Evolutionary conservation across 2,329 filamentous ascomycete genomes (phyloP).

Genomic region (Orbilia javanica): DNA sequence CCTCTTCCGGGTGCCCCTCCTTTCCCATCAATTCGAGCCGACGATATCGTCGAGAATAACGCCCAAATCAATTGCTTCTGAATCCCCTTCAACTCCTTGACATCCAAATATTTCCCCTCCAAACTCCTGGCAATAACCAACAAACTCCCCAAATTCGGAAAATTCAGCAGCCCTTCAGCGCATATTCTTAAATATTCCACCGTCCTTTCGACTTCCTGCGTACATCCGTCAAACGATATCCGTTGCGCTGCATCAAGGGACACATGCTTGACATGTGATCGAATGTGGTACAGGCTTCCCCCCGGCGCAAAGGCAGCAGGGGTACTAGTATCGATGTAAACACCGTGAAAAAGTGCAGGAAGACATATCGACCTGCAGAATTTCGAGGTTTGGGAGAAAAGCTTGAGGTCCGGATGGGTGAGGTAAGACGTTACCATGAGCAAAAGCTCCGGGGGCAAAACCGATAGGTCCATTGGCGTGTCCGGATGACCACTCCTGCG

Average conservation of each 20-base stretch:
- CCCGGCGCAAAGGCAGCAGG: constrained; percentile 2
- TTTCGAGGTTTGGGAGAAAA: constrained; percentile 25
- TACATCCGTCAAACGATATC: neutral
- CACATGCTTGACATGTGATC: constrained; percentile 19
- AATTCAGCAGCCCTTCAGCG: constrained; percentile 1
- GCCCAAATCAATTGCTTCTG: constrained; percentile 20
- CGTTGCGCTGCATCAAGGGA: constrained; percentile 19
- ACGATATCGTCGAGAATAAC: constrained; percentile 8
- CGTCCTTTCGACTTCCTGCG: constrained; percentile 16
- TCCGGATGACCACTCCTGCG: neutral
- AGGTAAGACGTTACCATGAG: constrained; percentile 33
- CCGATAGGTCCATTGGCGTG: constrained; percentile 23
- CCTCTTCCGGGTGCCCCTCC: neutral
- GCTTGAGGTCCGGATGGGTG: constrained; percentile 4
- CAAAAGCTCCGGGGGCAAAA: constrained; percentile 31
- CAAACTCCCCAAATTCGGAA: constrained; percentile 25
- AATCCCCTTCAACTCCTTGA: constrained; percentile 1
- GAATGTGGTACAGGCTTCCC: constrained; percentile 14
- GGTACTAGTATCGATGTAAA: constrained; percentile 27
- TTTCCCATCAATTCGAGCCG: neutral
- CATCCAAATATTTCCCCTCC: constrained; percentile 11
- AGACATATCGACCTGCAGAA: constrained; percentile 29
- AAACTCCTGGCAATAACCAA: constrained; percentile 16
- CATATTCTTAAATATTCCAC: constrained; percentile 28
- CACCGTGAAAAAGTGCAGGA: constrained; percentile 16